phyloP scores from a whole-genome alignment of 1,284 basidiomycete genomes.

The Amylostereum chailletii region DNA sequence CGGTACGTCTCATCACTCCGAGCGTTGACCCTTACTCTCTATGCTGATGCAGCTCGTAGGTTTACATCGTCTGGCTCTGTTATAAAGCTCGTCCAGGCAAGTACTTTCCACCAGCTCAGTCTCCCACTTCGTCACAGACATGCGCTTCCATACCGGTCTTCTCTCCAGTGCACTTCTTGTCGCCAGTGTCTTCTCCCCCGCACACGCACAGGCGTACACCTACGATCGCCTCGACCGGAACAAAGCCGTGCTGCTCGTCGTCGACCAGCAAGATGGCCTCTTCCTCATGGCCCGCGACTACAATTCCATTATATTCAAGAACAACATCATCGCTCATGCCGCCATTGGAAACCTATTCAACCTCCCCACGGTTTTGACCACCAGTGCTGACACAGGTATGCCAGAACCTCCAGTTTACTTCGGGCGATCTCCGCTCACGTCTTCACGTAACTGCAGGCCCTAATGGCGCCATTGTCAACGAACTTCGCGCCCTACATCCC shows the following conservation, averaged over 20 bases:
- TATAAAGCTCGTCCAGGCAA: too few species aligned
- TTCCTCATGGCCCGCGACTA: slow-evolving; percentile 35
- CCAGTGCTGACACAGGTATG: slow-evolving; percentile 32
- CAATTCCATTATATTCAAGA: slow-evolving; percentile 28
- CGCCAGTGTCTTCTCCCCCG: not conserved
- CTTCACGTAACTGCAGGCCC: slow-evolving; percentile 22
- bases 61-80: too few species aligned
- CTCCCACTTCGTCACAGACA: too few species aligned
- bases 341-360: slow-evolving; percentile 33
- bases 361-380: slow-evolving; percentile 35
- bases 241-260: slow-evolving; percentile 31
- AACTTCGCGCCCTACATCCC: slow-evolving; percentile 34
- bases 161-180: not conserved
- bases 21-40: too few species aligned
- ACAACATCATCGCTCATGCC: slow-evolving; percentile 37
- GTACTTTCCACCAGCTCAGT: too few species aligned
- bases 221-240: slow-evolving; percentile 27
- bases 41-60: too few species aligned
- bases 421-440: not conserved
- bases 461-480: slow-evolving; percentile 34
- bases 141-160: too few species aligned
- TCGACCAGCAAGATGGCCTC: slow-evolving; percentile 39
- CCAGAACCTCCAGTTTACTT: not conserved
- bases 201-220: not conserved
- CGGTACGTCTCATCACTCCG: too few species aligned